Conservation (phyloP, 2,329 filamentous ascomycete genomes). For the Sporothrix mexicana region DNA sequence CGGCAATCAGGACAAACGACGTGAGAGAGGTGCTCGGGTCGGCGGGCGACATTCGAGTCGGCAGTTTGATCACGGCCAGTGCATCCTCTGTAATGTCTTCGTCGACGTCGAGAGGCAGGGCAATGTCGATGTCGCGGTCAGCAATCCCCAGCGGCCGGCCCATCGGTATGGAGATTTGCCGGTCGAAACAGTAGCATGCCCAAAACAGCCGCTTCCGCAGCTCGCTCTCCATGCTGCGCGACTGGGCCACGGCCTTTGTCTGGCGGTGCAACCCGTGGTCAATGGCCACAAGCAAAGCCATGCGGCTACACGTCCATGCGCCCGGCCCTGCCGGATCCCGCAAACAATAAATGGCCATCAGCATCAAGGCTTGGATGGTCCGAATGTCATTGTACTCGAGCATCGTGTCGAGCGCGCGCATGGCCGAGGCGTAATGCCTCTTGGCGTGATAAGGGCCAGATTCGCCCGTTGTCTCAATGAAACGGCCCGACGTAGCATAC, state of each 20-base stretch:
- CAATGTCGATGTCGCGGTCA: conserved; percentile 42
- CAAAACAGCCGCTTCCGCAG: conserved; percentile 44
- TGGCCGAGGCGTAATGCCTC: conserved; percentile 37
- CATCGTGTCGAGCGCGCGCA: conserved; percentile 37
- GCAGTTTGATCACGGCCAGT: conserved; percentile 30
- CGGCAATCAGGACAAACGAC: conserved; percentile 40
- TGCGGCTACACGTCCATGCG: conserved; percentile 39
- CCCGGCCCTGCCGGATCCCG: conserved; percentile 35
- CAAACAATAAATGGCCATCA: conserved; percentile 39
- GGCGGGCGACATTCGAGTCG: conserved; percentile 24
- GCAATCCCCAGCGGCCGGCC: conserved; percentile 44
- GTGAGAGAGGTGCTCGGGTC: conserved; percentile 40
- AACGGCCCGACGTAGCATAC: conserved; percentile 44
- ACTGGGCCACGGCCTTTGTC: conserved; percentile 32
- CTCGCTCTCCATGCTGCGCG: conserved; percentile 39
- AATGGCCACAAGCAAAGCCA: conserved; percentile 39
- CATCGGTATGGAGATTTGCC: conserved; percentile 44
- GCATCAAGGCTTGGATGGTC: conserved; percentile 38
- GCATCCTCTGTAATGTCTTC: conserved; percentile 38
- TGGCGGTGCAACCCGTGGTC: conserved; percentile 40
- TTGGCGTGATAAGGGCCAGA: conserved; percentile 38
- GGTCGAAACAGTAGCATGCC: conserved; percentile 44
- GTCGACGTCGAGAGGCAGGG: conserved; percentile 43
- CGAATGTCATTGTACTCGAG: conserved; percentile 37
- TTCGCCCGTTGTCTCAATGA: conserved; percentile 43